Conservation (phyloP, 2,329 filamentous ascomycete species). For the Microcyclospora pomicola region DNA sequence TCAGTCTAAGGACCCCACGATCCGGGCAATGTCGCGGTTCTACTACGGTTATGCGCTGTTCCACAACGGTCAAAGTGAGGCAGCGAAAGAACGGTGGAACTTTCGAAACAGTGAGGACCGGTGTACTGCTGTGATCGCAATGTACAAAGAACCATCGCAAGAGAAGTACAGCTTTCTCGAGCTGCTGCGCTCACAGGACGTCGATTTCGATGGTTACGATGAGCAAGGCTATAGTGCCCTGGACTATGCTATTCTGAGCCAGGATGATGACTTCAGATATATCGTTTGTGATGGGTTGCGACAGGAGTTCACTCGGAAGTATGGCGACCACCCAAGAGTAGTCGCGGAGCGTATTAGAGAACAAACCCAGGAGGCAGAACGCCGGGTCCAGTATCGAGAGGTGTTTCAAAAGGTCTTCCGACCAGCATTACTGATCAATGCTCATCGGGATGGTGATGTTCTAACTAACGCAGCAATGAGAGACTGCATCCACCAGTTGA, state of each 20-base stretch:
- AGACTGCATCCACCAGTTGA: too few relatives aligned
- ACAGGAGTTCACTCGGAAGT: not conserved
- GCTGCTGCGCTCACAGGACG: not conserved
- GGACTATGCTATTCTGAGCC: not conserved
- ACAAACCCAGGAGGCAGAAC: too few relatives aligned
- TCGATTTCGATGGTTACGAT: not conserved
- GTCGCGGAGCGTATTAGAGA: too few relatives aligned
- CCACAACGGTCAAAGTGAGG: not conserved
- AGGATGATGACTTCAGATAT: not conserved
- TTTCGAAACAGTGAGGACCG: not conserved
- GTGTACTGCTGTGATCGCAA: not conserved
- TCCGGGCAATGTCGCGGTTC: too few relatives aligned
- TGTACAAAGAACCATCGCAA: not conserved
- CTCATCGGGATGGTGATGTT: too few relatives aligned
- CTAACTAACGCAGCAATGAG: too few relatives aligned
- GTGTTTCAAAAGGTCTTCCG: too few relatives aligned
- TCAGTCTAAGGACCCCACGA: too few relatives aligned
- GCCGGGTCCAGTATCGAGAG: too few relatives aligned
- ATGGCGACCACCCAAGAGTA: too few relatives aligned
- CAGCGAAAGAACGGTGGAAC: not conserved
- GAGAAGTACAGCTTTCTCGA: not conserved
- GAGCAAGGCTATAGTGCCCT: constrained; percentile 1
- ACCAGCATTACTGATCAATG: too few relatives aligned
- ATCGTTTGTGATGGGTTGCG: not conserved
- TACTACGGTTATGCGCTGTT: not conserved